Base-by-base conservation (phyloP, 805 yeast species). In the Saccharomyces eubayanus region DNA sequence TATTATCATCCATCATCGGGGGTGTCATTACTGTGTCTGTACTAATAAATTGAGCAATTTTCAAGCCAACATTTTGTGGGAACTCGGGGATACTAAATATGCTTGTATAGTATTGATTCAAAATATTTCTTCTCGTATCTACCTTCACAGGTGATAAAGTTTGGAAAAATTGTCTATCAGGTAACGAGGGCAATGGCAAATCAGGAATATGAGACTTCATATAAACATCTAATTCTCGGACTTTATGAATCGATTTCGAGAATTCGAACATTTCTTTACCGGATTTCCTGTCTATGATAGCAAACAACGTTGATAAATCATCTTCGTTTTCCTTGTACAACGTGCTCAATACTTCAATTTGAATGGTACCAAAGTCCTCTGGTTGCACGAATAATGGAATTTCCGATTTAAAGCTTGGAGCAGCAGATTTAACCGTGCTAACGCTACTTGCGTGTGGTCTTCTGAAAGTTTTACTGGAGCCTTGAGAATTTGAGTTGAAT, bases 191-290 rank as follows among this genome's bases (percentile, higher is more conserved):
- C 29, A 85, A 68, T 4, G 73, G 62, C 47, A 67, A 70, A 1
- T 72, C 54, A 27, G 82, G 80, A 50, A 81, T 77, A 53, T 74
- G 74, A 4, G 79, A 79, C 57, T 89, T 74, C 10, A 89, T 72
- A 43, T 77, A 80, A 24, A 71, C 68, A 67, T 89, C 95, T 57
- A 91, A 75, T 9, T 76, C 74, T 5, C 73, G 57, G n/a, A 92
- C 71, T 60, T 84, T 85, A 1, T 79, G 71, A 55, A 82, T 78
- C 1, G 82, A 68, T 62, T 89, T 89, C 46, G 82, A 74, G 51
- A 89, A 81, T 59, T 83, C 77, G 85, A 96, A 91, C 74, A 87
- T 78, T 60, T 84, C 89, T 56, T 82, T 82, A 43, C 75, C 73
- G 1, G 83, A 70, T 27, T 76, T 81, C 31, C 83, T 77, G 59